phyloP scores from a whole-genome alignment of 352 stramenopile species.

The Pythium plurisporium region DNA sequence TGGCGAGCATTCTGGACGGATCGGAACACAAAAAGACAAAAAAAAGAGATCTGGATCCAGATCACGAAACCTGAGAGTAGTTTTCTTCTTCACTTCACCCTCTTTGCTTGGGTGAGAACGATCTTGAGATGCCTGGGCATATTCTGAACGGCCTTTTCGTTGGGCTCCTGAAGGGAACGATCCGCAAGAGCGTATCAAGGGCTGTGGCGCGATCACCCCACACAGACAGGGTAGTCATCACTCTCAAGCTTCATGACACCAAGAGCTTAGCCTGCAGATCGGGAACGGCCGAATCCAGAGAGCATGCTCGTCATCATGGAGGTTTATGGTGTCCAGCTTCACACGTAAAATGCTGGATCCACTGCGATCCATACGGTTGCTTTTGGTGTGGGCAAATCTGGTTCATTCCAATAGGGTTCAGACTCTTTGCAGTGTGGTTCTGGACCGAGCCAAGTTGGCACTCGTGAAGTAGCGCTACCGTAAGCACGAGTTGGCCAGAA shows the following conservation, averaged over 20 bases:
- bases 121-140: too few species aligned
- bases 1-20: background rate
- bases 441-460: background rate
- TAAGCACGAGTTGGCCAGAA: constrained; percentile 3
- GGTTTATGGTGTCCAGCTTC: background rate
- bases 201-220: too few species aligned
- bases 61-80: background rate
- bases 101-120: too few species aligned
- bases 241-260: too few species aligned
- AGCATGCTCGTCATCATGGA: too few species aligned
- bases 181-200: too few species aligned
- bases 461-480: constrained; percentile 8
- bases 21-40: background rate
- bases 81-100: background rate
- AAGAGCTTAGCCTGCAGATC: too few species aligned
- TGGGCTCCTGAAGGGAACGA: too few species aligned
- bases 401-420: constrained; percentile 3
- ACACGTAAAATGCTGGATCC: constrained; percentile 2
- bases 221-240: too few species aligned
- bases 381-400: constrained; percentile 7
- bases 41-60: background rate
- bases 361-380: constrained; percentile 8
- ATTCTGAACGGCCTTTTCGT: too few species aligned
- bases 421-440: constrained; percentile 3
- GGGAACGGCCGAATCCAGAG: too few species aligned